Conservation (phyloP, 2,329 filamentous ascomycete genomes). For the Cytospora mali region DNA sequence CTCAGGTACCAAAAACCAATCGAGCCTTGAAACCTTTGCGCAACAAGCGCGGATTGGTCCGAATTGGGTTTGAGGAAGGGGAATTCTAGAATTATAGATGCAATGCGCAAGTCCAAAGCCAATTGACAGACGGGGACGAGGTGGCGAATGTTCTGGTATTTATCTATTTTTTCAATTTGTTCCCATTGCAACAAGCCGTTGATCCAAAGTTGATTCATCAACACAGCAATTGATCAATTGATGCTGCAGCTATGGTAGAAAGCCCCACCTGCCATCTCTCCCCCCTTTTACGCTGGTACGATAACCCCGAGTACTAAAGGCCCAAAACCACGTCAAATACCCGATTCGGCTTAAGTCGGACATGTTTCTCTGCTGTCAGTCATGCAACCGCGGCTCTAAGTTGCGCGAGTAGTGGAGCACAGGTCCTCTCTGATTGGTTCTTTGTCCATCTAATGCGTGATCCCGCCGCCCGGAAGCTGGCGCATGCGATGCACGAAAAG, state of each 20-base stretch:
- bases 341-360: constrained; percentile 16
- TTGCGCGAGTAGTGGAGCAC: constrained; percentile 24
- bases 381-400: constrained; percentile 16
- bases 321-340: background rate
- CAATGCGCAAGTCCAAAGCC: background rate
- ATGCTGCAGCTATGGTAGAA: background rate
- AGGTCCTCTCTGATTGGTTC: constrained; percentile 9
- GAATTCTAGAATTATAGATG: background rate
- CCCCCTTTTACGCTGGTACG: background rate
- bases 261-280: background rate
- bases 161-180: background rate
- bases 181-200: background rate
- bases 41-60: no score
- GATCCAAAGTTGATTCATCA: background rate
- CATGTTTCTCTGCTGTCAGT: constrained; percentile 27
- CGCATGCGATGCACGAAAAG: constrained; percentile 10
- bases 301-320: background rate
- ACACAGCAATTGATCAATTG: no score
- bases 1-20: background rate
- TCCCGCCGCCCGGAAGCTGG: constrained; percentile 16
- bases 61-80: background rate
- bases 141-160: background rate
- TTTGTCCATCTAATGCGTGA: background rate
- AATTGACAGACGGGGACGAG: background rate
- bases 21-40: no score